These are phyloP conservation scores for Plasmodium cynomolgi DNA, from an alignment of 169 alveolate species.

Conservation along the genomic window DNA sequence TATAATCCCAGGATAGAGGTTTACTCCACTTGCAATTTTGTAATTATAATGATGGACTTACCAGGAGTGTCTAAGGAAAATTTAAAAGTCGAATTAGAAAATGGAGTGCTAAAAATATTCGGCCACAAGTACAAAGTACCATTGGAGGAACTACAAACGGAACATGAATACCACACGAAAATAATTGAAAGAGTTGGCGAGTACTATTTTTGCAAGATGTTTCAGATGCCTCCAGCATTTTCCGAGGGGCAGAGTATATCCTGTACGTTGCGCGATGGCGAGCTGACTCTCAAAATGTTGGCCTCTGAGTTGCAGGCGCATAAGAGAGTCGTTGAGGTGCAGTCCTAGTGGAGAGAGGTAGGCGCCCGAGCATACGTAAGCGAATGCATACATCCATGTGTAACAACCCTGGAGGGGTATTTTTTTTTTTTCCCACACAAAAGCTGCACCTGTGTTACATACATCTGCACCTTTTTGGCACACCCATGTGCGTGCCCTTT, in stretches of 20 bases:
- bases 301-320: constrained; percentile 54
- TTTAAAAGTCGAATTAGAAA: constrained; percentile 61
- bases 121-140: constrained; percentile 52
- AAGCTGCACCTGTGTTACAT: background rate
- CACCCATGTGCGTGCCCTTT: background rate
- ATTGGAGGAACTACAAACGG: constrained; percentile 56
- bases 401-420: background rate
- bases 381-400: background rate
- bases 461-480: background rate
- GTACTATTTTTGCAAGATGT: constrained; percentile 57
- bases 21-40: constrained; percentile 66
- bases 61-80: constrained; percentile 67
- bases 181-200: constrained; percentile 64
- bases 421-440: background rate
- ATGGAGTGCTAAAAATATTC: constrained; percentile 56
- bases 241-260: constrained; percentile 69
- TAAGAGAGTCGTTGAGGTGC: constrained; percentile 38
- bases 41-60: constrained; percentile 54
- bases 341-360: background rate
- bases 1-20: constrained; percentile 61
- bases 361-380: background rate
- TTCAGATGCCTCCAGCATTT: constrained; percentile 73
- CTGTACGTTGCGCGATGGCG: constrained; percentile 58
- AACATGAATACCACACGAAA: constrained; percentile 67
- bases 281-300: constrained; percentile 43